phyloP scores from a whole-genome alignment of 2,329 filamentous ascomycete genomes.

The Fusarium odoratissimum region DNA sequence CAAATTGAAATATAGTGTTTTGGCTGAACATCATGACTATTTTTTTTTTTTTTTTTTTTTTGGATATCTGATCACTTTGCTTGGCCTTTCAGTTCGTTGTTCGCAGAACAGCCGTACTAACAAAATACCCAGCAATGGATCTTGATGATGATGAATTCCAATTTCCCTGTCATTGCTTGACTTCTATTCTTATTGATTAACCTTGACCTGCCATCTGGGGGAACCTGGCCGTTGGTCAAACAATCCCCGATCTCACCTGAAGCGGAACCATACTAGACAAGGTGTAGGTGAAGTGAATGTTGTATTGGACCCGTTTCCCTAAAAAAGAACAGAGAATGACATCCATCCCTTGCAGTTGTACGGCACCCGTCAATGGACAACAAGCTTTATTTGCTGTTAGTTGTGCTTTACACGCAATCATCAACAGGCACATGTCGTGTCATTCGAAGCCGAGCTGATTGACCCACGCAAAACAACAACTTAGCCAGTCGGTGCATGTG shows the following conservation, averaged over 20 bases:
- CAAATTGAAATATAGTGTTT: slow-evolving; percentile 10
- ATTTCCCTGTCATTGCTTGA: slow-evolving; percentile 22
- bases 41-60: slow-evolving; percentile 15
- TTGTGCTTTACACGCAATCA: slow-evolving; percentile 21
- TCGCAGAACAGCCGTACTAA: neutral
- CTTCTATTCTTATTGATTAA: slow-evolving; percentile 33
- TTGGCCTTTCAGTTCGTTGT: neutral
- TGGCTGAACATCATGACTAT: slow-evolving; percentile 14
- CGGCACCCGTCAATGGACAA: slow-evolving; percentile 17
- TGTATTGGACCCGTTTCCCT: slow-evolving; percentile 38
- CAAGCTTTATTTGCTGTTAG: slow-evolving; percentile 1
- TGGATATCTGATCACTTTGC: slow-evolving; percentile 15
- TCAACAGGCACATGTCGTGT: neutral
- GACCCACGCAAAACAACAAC: slow-evolving; percentile 19
- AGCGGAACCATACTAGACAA: slow-evolving; percentile 42
- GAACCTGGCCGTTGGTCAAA: slow-evolving; percentile 39
- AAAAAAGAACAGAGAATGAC: slow-evolving; percentile 38
- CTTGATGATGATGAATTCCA: neutral
- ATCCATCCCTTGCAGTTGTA: slow-evolving; percentile 26
- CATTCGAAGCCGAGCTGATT: slow-evolving; percentile 6
- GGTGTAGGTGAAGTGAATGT: slow-evolving; percentile 22
- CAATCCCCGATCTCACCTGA: slow-evolving; percentile 45
- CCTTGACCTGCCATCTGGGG: slow-evolving; percentile 41
- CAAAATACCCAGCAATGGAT: neutral
- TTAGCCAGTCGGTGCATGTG: neutral